Evolutionary conservation across 305 asterid genomes (phyloP).

Genomic region (Fraxinus dipetala): DNA sequence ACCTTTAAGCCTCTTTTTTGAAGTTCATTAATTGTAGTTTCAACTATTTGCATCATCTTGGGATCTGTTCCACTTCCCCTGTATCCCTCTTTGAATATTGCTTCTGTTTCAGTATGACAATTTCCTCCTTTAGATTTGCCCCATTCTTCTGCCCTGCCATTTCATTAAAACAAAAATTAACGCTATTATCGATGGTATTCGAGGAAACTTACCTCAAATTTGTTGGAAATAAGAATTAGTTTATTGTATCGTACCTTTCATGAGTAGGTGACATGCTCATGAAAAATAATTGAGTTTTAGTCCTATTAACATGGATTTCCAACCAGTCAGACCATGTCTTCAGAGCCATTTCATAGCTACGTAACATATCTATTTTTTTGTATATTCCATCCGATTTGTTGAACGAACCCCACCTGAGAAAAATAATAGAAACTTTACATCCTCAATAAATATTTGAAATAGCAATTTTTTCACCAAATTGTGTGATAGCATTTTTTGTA

Average conservation of each 20-base stretch:
- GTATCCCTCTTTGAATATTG: constrained; percentile 49
- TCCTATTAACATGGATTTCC: constrained; percentile 71
- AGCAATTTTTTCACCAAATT: not conserved
- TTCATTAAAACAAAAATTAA: not conserved
- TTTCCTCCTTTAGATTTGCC: constrained; percentile 51
- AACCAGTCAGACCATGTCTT: constrained; percentile 90
- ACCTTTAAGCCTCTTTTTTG: constrained; percentile 53
- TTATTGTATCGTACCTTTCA: constrained; percentile 44
- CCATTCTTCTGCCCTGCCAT: constrained; percentile 77
- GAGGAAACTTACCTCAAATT: not conserved
- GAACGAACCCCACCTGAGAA: constrained; percentile 83
- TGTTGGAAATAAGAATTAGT: not conserved
- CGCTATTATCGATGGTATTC: not conserved
- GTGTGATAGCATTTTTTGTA: not conserved
- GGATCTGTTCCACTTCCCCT: constrained; percentile 69
- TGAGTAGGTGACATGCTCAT: constrained; percentile 89
- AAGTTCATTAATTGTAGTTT: constrained; percentile 42
- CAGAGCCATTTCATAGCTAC: constrained; percentile 83
- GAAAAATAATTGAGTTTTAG: constrained; percentile 60
- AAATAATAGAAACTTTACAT: not conserved
- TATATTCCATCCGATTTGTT: constrained; percentile 56
- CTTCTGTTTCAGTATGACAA: constrained; percentile 56
- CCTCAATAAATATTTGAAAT: not conserved
- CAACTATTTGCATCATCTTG: constrained; percentile 70
- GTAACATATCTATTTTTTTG: constrained; percentile 68